Percentiles rank a stretch among this genome's conserved stretches.
Evolutionary conservation across 768 basidiomycete genomes (phyloP).

Genomic region (Boletellus emodensis): DNA sequence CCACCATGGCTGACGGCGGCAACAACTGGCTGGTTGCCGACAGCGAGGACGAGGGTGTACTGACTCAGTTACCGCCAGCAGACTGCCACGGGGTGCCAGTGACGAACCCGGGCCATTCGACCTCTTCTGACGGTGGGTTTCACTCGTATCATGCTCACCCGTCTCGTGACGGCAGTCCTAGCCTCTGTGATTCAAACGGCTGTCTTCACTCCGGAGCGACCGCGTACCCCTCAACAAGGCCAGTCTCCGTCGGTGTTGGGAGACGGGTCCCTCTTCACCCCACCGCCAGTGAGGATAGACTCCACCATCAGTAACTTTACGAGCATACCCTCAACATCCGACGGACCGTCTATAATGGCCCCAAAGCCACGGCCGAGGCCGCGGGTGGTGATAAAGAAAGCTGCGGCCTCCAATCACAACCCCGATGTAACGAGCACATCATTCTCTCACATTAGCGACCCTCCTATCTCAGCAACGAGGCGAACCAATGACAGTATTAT

Average conservation of each 20-base stretch:
- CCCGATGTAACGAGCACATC: constrained; percentile 3
- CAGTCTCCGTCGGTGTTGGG: constrained; percentile 2
- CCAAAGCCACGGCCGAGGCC: constrained; percentile 32
- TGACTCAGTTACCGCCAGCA: background rate
- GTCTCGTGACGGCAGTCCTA: background rate
- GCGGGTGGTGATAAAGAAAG: constrained; percentile 23
- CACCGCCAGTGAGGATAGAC: constrained; percentile 4
- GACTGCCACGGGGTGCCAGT: background rate
- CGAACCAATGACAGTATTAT: constrained; percentile 21
- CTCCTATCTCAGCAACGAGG: constrained; percentile 7
- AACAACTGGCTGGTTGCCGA: constrained; percentile 47
- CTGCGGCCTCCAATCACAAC: background rate
- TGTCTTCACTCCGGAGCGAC: constrained; percentile 11
- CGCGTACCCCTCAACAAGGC: constrained; percentile 12
- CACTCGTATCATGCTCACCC: background rate
- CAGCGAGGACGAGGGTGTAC: constrained; percentile 39
- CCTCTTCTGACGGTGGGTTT: constrained; percentile 9
- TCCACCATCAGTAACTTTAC: constrained; percentile 16
- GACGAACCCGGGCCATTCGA: background rate
- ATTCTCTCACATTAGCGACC: constrained; percentile 23
- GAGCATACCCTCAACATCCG: constrained; percentile 6
- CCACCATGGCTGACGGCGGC: constrained; percentile 8
- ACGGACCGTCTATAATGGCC: background rate
- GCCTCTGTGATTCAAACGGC: constrained; percentile 21
- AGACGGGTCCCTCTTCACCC: constrained; percentile 28